These are phyloP conservation scores for Veloporphyrellus conicus DNA, from an alignment of 1,284 basidiomycete genomes.

Conservation along the genomic window DNA sequence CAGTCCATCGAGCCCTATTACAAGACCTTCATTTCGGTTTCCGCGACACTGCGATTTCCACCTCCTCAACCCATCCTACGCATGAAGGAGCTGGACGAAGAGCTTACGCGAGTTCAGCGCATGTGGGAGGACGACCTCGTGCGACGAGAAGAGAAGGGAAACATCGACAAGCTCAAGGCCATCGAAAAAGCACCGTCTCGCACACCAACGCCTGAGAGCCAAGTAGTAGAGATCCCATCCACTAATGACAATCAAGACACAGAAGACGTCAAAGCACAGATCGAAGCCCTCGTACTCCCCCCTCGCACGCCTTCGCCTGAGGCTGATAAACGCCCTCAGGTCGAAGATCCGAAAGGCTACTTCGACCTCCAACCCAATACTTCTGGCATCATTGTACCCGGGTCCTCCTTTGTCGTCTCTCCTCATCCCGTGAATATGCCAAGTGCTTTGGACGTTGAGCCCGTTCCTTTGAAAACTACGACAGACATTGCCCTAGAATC, in stretches of 20 bases:
- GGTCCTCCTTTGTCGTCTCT: slow-evolving; percentile 26
- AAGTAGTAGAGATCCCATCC: slow-evolving; percentile 10
- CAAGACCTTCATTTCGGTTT: slow-evolving; percentile 84
- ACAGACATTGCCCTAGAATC: slow-evolving; percentile 70
- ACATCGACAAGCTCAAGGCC: slow-evolving; percentile 41
- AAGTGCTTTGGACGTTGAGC: slow-evolving; percentile 37
- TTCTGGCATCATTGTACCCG: slow-evolving; percentile 24
- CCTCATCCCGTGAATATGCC: slow-evolving; percentile 23
- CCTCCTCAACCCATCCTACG: slow-evolving; percentile 82
- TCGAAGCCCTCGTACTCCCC: slow-evolving; percentile 59
- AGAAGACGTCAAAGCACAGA: slow-evolving; percentile 63
- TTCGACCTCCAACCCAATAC: slow-evolving; percentile 39
- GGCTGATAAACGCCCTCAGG: slow-evolving; percentile 20
- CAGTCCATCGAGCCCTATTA: slow-evolving; percentile 78
- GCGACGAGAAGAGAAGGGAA: slow-evolving; percentile 65
- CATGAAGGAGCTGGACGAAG: slow-evolving; percentile 84
- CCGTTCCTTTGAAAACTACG: slow-evolving; percentile 45
- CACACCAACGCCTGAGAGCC: slow-evolving; percentile 29
- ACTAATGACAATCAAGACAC: slow-evolving; percentile 24
- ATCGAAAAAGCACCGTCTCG: slow-evolving; percentile 19
- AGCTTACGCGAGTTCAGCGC: slow-evolving; percentile 60
- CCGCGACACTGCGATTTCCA: slow-evolving; percentile 83
- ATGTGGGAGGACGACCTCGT: slow-evolving; percentile 84
- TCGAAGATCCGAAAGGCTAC: slow-evolving; percentile 37
- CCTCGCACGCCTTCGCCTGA: slow-evolving; percentile 43